These are phyloP conservation scores for Penicillium dipodomyicola DNA, from an alignment of 495 filamentous ascomycete species.

Conservation along the genomic window DNA sequence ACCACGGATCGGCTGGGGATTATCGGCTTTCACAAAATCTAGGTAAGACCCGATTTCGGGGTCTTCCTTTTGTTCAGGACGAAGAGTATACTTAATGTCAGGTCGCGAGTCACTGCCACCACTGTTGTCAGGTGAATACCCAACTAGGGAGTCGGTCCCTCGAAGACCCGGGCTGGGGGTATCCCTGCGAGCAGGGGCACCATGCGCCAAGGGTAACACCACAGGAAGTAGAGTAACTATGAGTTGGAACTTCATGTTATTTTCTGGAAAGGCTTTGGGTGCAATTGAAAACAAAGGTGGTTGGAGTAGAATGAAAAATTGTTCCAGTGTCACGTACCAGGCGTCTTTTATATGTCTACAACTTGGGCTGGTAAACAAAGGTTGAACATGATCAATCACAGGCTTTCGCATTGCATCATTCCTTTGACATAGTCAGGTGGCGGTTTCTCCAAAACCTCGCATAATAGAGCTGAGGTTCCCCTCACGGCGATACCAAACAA, in stretches of 20 bases:
- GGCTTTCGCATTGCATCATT: not conserved
- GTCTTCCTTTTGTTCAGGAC: conserved; percentile 56
- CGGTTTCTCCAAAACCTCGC: not conserved
- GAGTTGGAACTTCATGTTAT: conserved; percentile 18
- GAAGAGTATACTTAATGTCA: conserved; percentile 42
- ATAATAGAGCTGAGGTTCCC: not conserved
- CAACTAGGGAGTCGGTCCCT: conserved; percentile 34
- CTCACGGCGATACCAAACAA: conserved; percentile 1
- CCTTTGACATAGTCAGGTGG: not conserved
- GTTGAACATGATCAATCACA: not conserved
- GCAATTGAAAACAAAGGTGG: not conserved
- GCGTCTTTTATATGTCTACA: conserved; percentile 1
- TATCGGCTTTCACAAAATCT: conserved; percentile 58
- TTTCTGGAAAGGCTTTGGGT: not conserved
- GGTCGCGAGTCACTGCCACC: conserved; percentile 31
- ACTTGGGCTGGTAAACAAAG: not conserved
- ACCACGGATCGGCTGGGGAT: conserved; percentile 70
- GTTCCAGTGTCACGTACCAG: no score
- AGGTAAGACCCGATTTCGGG: conserved; percentile 58
- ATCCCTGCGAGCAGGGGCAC: conserved; percentile 22
- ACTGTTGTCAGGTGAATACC: conserved; percentile 39
- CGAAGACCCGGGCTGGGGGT: conserved; percentile 31
- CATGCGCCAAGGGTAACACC: conserved; percentile 11
- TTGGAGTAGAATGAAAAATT: not conserved
- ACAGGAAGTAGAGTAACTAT: conserved; percentile 9